Percentiles rank a stretch among this genome's conserved stretches.
These are phyloP conservation scores for Xenoacremonium recifei DNA, from an alignment of 2,329 filamentous ascomycete species.

Conservation along the genomic window DNA sequence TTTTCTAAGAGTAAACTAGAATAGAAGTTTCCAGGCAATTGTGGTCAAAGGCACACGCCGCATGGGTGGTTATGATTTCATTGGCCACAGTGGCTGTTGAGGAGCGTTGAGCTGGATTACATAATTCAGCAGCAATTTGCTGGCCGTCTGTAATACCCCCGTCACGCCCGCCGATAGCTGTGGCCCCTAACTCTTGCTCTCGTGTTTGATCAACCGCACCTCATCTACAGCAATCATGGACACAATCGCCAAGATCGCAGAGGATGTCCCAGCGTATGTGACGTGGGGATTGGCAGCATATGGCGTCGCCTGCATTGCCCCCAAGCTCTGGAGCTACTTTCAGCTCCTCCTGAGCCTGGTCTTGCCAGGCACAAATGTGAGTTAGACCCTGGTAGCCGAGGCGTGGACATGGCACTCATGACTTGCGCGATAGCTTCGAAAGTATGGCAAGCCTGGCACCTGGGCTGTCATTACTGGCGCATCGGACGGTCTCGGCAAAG, in stretches of 20 bases:
- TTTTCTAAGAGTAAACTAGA: too few relatives aligned
- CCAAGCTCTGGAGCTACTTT: slow-evolving; percentile 56
- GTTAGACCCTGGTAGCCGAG: too few relatives aligned
- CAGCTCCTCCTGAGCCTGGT: slow-evolving; percentile 68
- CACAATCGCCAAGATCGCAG: slow-evolving; percentile 22
- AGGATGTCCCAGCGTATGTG: slow-evolving; percentile 42
- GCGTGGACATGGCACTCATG: too few relatives aligned
- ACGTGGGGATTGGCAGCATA: slow-evolving; percentile 50
- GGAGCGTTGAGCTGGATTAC: too few relatives aligned
- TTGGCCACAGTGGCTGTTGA: too few relatives aligned
- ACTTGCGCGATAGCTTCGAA: slow-evolving; percentile 78
- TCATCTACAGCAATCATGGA: slow-evolving; percentile 24
- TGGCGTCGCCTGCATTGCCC: slow-evolving; percentile 58
- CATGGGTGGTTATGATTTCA: too few relatives aligned
- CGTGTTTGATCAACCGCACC: background rate
- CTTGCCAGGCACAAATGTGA: slow-evolving; percentile 61
- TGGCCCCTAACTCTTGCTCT: background rate
- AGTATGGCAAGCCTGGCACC: slow-evolving; percentile 86
- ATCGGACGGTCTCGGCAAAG: slow-evolving; percentile 94
- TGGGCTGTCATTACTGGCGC: slow-evolving; percentile 96
- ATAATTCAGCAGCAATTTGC: too few relatives aligned
- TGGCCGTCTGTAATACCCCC: too few relatives aligned
- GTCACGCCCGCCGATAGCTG: too few relatives aligned
- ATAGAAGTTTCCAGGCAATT: too few relatives aligned
- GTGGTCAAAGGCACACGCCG: too few relatives aligned